Conservation (phyloP, 2,329 filamentous ascomycete species). For the Trichoderma arundinaceum region DNA sequence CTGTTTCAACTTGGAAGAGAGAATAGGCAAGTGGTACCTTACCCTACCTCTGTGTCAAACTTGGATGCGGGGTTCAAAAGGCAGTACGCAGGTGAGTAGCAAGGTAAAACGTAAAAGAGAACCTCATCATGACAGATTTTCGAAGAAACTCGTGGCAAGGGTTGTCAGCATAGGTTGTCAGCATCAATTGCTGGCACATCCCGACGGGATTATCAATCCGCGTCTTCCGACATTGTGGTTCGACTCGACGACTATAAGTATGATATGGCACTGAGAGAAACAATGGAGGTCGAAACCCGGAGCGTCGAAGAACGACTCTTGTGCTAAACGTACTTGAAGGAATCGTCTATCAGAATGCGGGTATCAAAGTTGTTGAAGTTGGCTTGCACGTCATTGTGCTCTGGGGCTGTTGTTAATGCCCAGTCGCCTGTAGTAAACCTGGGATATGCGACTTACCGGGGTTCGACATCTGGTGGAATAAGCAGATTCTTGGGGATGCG, state of each 20-base stretch:
- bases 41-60: not conserved
- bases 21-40: slow-evolving; percentile 18
- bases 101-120: too few relatives aligned
- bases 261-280: not conserved
- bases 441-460: slow-evolving; percentile 27
- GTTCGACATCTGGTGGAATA: slow-evolving; percentile 34
- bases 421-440: slow-evolving; percentile 20
- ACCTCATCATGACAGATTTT: slow-evolving; percentile 1
- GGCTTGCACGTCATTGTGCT: slow-evolving; percentile 7
- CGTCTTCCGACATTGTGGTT: not conserved
- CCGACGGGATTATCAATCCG: slow-evolving; percentile 4
- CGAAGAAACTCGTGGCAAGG: not conserved
- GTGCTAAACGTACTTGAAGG: not conserved
- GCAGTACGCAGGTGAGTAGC: not conserved
- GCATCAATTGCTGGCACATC: not conserved
- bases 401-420: slow-evolving; percentile 5
- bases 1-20: slow-evolving; percentile 1
- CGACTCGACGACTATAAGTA: not conserved
- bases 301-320: not conserved
- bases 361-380: not conserved
- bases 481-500: slow-evolving; percentile 43
- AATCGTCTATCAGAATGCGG: slow-evolving; percentile 4
- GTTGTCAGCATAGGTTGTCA: not conserved
- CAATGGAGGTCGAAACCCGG: not conserved
- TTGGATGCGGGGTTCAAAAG: not conserved